Evolutionary conservation across 208 protist species (phyloP).

Genomic region (Leishmania lainsoni): DNA sequence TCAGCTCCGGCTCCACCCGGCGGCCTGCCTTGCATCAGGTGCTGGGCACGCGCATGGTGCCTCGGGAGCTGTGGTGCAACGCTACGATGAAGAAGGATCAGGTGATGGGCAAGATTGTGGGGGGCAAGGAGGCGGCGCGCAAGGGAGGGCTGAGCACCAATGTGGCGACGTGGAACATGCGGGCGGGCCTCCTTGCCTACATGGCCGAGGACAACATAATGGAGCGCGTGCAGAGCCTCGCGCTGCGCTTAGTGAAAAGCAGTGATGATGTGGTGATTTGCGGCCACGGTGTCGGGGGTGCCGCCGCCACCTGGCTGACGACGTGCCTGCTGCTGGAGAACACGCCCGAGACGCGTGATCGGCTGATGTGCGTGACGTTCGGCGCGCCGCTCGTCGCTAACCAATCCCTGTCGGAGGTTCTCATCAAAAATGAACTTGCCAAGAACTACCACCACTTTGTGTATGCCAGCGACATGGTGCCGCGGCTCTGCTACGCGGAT

Average conservation of each 20-base stretch:
- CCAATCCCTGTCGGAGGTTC: constrained; percentile 28
- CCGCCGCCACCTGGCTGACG: constrained; percentile 31
- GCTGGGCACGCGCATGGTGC: constrained; percentile 21
- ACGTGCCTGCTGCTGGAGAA: constrained; percentile 40
- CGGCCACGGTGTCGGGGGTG: constrained; percentile 49
- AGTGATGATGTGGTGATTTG: constrained; percentile 45
- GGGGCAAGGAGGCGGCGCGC: constrained; percentile 8
- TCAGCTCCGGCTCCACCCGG: constrained; percentile 25
- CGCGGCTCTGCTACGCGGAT: constrained; percentile 62
- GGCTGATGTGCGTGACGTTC: constrained; percentile 51
- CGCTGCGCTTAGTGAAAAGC: constrained; percentile 28
- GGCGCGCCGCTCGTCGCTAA: constrained; percentile 43
- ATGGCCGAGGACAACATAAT: constrained; percentile 22
- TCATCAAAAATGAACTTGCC: constrained; percentile 9
- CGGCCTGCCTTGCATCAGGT: constrained; percentile 21
- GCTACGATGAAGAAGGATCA: neutral
- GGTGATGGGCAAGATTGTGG: constrained; percentile 31
- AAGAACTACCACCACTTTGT: constrained; percentile 70
- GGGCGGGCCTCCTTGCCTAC: constrained; percentile 20
- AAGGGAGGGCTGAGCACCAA: neutral
- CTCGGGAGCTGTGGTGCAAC: constrained; percentile 44
- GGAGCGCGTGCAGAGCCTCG: constrained; percentile 13
- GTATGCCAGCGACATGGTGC: constrained; percentile 72
- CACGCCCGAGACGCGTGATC: constrained; percentile 26
- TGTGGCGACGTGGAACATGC: constrained; percentile 23